phyloP scores from a whole-genome alignment of 139 green algal genomes.

The Eudorina sp. region DNA sequence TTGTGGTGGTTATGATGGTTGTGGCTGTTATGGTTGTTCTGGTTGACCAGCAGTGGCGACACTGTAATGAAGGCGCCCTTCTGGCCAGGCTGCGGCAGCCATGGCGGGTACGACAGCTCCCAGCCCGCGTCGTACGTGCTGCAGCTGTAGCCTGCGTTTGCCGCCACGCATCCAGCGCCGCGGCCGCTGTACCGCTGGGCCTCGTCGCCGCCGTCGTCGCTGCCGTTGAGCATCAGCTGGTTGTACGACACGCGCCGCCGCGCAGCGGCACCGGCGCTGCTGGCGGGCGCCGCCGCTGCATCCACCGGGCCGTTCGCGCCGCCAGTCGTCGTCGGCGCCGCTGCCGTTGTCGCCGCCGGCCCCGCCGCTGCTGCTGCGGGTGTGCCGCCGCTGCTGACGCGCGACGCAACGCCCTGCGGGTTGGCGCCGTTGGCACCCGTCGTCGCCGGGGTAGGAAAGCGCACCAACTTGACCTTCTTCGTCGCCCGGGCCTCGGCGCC shows the following conservation, averaged over 20 bases:
- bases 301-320: background rate
- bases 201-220: background rate
- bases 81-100: conserved; percentile 28
- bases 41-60: background rate
- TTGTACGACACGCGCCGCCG: conserved; percentile 11
- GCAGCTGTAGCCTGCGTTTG: conserved; percentile 3
- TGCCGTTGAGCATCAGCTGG: background rate
- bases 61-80: conserved; percentile 47
- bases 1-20: conserved; percentile 12
- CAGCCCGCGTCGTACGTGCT: conserved; percentile 20
- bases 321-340: background rate
- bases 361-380: background rate
- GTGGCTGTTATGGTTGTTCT: background rate
- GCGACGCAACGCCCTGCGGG: background rate
- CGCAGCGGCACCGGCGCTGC: background rate
- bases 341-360: background rate
- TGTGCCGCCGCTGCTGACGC: conserved; percentile 14
- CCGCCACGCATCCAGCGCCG: background rate
- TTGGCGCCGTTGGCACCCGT: background rate
- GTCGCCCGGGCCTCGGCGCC: background rate
- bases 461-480: conserved; percentile 44
- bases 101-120: conserved; percentile 36
- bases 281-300: background rate
- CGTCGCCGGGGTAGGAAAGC: background rate
- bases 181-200: background rate